Evolutionary conservation across 1,284 basidiomycete species (phyloP), one percentile per base, ranked within the genome.

Genomic region (Pterulicium gracile): DNA sequence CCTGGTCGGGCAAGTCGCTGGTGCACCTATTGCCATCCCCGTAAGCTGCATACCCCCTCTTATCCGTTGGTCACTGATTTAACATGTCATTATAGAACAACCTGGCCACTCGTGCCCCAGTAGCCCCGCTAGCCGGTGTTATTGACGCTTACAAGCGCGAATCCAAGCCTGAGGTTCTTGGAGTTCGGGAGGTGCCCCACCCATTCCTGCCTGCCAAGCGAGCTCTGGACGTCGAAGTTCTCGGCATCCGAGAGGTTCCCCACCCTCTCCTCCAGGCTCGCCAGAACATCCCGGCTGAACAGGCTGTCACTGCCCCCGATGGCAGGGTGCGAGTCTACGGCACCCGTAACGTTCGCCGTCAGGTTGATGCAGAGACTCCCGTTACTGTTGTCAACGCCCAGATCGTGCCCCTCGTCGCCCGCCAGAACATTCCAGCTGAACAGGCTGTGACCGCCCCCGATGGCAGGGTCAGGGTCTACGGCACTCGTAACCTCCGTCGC

Each of bases 1-100:
- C 54, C 61, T 75, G 53, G 62, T 69, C 50, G 63, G 68, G 54
- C 69, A 72, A 58, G 70, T 61, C 21, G 51, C 65, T 44, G 72
- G 74, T 21, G 52, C 53, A 3, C 74, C 77, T 18, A 56, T 76
- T 51, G 69, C 72, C 15, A 17, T 17, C 24, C 14, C 24, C 24
- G 24, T n/a, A n/a, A n/a, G n/a, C 12, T n/a, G n/a, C n/a, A n/a
- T n/a, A n/a, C n/a, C 27, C 19, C 4, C 4, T 45, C 7, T 20
- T 22, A 45, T 35, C 10, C 5, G 13, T 45, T 15, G n/a, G 4
- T 7, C 27, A 10, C 27, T 10, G 27, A 32, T 32, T n/a, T 32
- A 32, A 32, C n/a, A 7, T 32, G 10, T n/a, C 27, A 32, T 32
- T 32, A n/a, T 10, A 32, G 27, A 32, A 32, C 27, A 7, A 7